Evolutionary conservation across 345 rosid species (phyloP).

Genomic region (Erodium maritimum): DNA sequence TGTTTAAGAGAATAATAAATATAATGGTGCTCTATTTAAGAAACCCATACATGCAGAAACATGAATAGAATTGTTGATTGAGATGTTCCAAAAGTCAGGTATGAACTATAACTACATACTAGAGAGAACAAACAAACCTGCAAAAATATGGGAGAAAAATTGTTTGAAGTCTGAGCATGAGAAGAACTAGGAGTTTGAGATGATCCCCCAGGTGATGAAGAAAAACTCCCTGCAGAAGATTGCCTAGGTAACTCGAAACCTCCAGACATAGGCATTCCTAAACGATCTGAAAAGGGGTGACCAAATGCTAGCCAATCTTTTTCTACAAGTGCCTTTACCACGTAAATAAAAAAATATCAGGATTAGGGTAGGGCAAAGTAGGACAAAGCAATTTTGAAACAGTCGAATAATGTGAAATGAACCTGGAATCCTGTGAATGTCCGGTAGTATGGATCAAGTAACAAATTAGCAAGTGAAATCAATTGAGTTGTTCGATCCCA

Average conservation of each 20-base stretch:
- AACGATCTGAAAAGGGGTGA: slow-evolving; percentile 92
- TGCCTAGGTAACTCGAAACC: slow-evolving; percentile 62
- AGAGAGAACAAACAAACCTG: slow-evolving; percentile 37
- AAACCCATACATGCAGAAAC: background rate
- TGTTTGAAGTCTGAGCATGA: slow-evolving; percentile 50
- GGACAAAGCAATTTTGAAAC: background rate
- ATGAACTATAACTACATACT: background rate
- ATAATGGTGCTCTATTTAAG: background rate
- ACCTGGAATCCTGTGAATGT: slow-evolving; percentile 97
- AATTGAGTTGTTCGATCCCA: slow-evolving; percentile 99
- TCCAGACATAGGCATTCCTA: slow-evolving; percentile 79
- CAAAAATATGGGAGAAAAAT: slow-evolving; percentile 87
- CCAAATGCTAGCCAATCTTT: slow-evolving; percentile 99
- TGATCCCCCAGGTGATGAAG: slow-evolving; percentile 61
- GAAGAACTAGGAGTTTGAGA: slow-evolving; percentile 64
- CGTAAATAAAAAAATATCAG: background rate
- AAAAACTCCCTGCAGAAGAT: slow-evolving; percentile 60
- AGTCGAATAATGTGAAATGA: slow-evolving; percentile 4
- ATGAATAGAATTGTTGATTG: background rate
- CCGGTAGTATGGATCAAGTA: slow-evolving; percentile 93
- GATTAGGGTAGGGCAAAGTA: background rate
- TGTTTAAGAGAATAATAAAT: background rate
- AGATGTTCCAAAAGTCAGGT: background rate
- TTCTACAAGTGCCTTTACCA: slow-evolving; percentile 72
- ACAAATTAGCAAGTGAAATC: slow-evolving; percentile 80